These are phyloP conservation scores for Metschnikowia cubensis DNA, from an alignment of 805 yeast species.

Conservation along the genomic window DNA sequence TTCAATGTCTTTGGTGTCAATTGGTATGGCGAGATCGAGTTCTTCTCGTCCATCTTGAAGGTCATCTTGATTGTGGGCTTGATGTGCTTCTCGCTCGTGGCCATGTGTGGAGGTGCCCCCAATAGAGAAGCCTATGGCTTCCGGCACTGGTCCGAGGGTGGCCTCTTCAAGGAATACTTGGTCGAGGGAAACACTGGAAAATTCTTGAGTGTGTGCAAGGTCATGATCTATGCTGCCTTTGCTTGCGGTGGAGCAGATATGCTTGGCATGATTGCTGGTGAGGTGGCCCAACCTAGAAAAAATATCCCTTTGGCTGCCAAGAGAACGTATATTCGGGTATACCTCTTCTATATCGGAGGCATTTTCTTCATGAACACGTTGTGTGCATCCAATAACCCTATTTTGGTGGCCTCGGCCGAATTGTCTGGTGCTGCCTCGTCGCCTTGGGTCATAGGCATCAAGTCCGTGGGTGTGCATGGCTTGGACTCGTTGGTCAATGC, in stretches of 20 bases:
- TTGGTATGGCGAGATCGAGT: conserved; percentile 22
- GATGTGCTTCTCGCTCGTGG: conserved; percentile 32
- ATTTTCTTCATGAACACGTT: conserved; percentile 34
- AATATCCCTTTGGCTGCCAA: conserved; percentile 32
- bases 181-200: conserved; percentile 52
- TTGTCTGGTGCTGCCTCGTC: conserved; percentile 38
- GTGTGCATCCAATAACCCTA: conserved; percentile 33
- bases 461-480: conserved; percentile 32
- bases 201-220: conserved; percentile 62
- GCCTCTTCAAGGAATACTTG: conserved; percentile 26
- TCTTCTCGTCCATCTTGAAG: conserved; percentile 20
- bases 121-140: conserved; percentile 32
- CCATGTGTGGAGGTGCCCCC: conserved; percentile 40
- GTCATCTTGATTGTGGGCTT: conserved; percentile 32
- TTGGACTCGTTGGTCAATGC: conserved; percentile 34
- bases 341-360: conserved; percentile 36
- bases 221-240: conserved; percentile 60
- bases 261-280: conserved; percentile 34
- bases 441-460: conserved; percentile 38
- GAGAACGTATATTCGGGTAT: conserved; percentile 33
- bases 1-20: conserved; percentile 27
- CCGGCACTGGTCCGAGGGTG: conserved; percentile 33
- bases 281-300: conserved; percentile 42
- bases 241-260: conserved; percentile 53
- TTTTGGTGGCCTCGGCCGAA: conserved; percentile 24